Evolutionary conservation across 2,329 filamentous ascomycete species (phyloP), one percentile per base, ranked within the genome.

Genomic region (Gnomoniopsis sp.): DNA sequence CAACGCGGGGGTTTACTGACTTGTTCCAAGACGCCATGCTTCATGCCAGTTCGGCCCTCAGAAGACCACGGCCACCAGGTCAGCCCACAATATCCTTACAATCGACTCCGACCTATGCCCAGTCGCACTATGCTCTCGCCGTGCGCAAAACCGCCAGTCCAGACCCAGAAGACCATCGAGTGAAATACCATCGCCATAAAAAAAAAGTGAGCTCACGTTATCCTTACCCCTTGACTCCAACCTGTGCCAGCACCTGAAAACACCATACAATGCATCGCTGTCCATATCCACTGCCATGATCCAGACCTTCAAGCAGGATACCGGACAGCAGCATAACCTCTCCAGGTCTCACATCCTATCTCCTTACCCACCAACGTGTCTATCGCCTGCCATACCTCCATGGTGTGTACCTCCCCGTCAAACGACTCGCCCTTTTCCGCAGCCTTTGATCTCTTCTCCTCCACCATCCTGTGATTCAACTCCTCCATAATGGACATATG

Each of bases 271-370:
- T 46, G 22, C 49, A 43, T 21, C 49, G 49, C 50, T 30, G 38
- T 46, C 44, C 44, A 47, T 4, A 41, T 15, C 44, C 44, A 8
- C 21, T 21, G 7, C 44, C 21, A 19, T 15, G 2, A 23, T 3
- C 10, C 22, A 23, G 33, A 49, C 17, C 47, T 8, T 38, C 21
- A 50, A 47, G 36, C 44, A 11, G 43, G 21, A n/a, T 53, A 51
- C 22, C 23, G 30, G 33, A 56, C 34, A 8, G 38, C 58, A 36
- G 19, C 26, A 50, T 55, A 61, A 10, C 59, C 59, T 30, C 44
- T 23, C 59, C 57, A 61, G 17, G 17, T n/a, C 26, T 52, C 22
- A 17, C 59, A 57, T 15, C 53, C 60, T 3, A 62, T 49, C 30
- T 57, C 49, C 36, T 38, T 23, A n/a, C 34, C 57, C 30, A 62